A percentile compares a stretch with the other conserved stretches of the same genome.
Evolutionary conservation across 192 early-diverging fungal species (phyloP).

Genomic region (Podila epigama): DNA sequence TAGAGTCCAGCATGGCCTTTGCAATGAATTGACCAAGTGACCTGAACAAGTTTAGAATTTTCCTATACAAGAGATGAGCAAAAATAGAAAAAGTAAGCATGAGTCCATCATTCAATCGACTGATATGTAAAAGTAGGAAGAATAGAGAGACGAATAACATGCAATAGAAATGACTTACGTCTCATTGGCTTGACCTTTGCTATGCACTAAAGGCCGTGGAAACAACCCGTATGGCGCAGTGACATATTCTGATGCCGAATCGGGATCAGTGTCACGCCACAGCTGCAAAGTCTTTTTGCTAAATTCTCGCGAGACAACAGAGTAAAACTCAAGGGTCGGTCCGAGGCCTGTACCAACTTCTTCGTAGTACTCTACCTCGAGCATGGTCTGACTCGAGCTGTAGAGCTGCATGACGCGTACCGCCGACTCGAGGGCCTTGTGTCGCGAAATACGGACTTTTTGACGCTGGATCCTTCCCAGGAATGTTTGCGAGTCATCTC

Average conservation of each 20-base stretch:
- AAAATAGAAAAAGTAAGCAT: neutral
- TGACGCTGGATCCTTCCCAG: constrained; percentile 81
- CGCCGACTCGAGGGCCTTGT: constrained; percentile 81
- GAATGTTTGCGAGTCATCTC: constrained; percentile 54
- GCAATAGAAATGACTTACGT: constrained; percentile 30
- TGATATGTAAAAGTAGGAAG: constrained; percentile 5
- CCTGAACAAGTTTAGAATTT: constrained; percentile 69
- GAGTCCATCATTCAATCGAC: neutral
- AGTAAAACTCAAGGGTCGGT: constrained; percentile 80
- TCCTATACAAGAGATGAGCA: constrained; percentile 29
- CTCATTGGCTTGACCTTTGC: constrained; percentile 43
- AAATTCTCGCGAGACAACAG: constrained; percentile 78
- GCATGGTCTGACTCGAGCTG: constrained; percentile 66
- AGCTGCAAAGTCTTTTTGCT: constrained; percentile 63
- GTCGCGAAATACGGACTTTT: constrained; percentile 87
- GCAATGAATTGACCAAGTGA: constrained; percentile 87
- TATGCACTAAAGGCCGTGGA: constrained; percentile 50
- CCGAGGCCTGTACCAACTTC: constrained; percentile 90
- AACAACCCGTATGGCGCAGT: constrained; percentile 60
- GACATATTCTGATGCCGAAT: constrained; percentile 48
- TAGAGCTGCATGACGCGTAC: constrained; percentile 89
- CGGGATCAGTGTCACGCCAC: constrained; percentile 71
- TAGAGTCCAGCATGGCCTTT: constrained; percentile 85
- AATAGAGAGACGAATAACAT: neutral
- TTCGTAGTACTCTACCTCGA: constrained; percentile 95